A percentile compares a stretch with the other conserved stretches of the same genome.
Evolutionary conservation across 2,329 filamentous ascomycete species (phyloP).

Genomic region (Nectriaceae sp.): DNA sequence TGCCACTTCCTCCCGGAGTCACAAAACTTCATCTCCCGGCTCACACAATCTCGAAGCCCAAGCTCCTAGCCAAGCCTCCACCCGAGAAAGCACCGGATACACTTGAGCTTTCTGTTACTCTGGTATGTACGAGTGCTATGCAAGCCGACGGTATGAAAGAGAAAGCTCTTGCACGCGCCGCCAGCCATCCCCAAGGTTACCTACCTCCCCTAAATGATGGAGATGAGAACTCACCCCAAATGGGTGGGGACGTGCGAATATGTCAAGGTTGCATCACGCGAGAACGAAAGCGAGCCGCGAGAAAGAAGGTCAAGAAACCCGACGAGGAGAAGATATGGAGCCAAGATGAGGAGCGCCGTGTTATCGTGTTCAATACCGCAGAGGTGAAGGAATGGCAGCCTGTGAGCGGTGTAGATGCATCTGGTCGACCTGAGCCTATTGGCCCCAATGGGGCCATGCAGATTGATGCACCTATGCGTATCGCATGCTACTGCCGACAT

Average conservation of each 20-base stretch:
- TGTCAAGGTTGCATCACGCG: constrained; percentile 89
- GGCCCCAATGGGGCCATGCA: constrained; percentile 65
- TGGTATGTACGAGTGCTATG: constrained; percentile 94
- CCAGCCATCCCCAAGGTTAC: constrained; percentile 40
- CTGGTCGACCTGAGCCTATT: constrained; percentile 47
- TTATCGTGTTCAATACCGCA: constrained; percentile 88
- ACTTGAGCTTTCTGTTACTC: constrained; percentile 74
- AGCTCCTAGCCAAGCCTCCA: constrained; percentile 75
- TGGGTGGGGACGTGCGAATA: constrained; percentile 92
- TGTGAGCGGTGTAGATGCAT: constrained; percentile 52
- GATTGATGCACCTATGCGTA: constrained; percentile 88
- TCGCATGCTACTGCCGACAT: constrained; percentile 95
- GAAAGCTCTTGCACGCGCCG: constrained; percentile 65
- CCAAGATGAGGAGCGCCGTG: constrained; percentile 75
- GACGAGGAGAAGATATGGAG: constrained; percentile 91
- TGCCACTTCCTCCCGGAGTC: constrained; percentile 72
- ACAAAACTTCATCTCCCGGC: constrained; percentile 83
- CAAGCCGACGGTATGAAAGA: constrained; percentile 66
- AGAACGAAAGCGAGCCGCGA: constrained; percentile 85
- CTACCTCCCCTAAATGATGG: constrained; percentile 50
- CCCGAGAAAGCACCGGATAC: constrained; percentile 70
- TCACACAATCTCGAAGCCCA: constrained; percentile 92
- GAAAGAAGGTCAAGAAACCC: constrained; percentile 91
- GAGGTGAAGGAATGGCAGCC: constrained; percentile 84
- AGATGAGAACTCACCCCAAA: constrained; percentile 72